These are phyloP conservation scores for Lipomyces spencermartinsiae DNA, from an alignment of 805 yeast species.

Conservation along the genomic window DNA sequence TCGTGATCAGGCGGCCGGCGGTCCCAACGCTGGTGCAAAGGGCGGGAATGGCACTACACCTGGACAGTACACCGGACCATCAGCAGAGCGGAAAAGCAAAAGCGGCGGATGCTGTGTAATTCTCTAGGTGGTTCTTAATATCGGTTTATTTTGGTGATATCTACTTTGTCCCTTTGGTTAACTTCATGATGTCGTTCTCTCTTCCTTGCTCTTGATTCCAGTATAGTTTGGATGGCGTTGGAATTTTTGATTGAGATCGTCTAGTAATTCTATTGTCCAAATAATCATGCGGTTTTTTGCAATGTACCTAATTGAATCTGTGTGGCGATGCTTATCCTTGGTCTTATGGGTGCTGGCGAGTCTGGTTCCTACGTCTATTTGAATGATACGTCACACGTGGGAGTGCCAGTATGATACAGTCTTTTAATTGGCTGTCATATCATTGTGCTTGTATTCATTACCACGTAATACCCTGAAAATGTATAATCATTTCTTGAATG, in stretches of 20 bases:
- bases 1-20: constrained; percentile 30
- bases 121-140: constrained; percentile 12
- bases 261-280: background rate
- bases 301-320: background rate
- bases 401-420: no score
- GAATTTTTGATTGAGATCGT: background rate
- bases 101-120: constrained; percentile 35
- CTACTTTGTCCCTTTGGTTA: background rate
- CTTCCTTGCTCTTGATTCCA: background rate
- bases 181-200: background rate
- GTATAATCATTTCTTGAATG: background rate
- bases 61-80: constrained; percentile 11
- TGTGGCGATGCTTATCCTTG: background rate
- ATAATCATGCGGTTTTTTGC: background rate
- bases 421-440: background rate
- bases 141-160: background rate
- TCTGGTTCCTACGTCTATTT: background rate
- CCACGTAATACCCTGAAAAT: background rate
- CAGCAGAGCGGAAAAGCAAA: constrained; percentile 25
- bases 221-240: background rate
- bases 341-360: background rate
- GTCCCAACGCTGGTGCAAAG: constrained; percentile 8
- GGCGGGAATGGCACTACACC: constrained; percentile 19
- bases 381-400: background rate
- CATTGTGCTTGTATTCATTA: no score